phyloP scores from a whole-genome alignment of 2,329 filamentous ascomycete species.

The Claviceps monticola region DNA sequence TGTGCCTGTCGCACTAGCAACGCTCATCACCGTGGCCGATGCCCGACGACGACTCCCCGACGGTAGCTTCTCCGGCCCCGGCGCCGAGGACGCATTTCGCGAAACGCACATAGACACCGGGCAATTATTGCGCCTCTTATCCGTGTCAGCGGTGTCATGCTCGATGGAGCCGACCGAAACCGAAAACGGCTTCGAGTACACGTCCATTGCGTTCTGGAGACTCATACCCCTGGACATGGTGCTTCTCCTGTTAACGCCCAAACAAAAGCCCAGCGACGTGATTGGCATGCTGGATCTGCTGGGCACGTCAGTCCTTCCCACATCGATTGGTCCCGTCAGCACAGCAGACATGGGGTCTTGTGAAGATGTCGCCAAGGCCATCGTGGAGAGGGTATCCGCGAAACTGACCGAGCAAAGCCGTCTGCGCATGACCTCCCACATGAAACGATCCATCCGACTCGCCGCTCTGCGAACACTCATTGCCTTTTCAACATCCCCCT shows the following conservation, averaged over 20 bases:
- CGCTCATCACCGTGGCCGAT: constrained; percentile 45
- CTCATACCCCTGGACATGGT: constrained; percentile 52
- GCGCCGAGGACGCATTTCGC: constrained; percentile 23
- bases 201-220: constrained; percentile 47
- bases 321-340: constrained; percentile 53
- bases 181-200: constrained; percentile 17
- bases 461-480: constrained; percentile 39
- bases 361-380: constrained; percentile 27
- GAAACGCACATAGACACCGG: constrained; percentile 47
- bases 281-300: constrained; percentile 51
- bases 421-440: constrained; percentile 19
- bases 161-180: constrained; percentile 22
- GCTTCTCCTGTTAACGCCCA: constrained; percentile 51
- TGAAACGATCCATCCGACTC: constrained; percentile 30
- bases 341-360: constrained; percentile 27
- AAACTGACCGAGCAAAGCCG: constrained; percentile 45
- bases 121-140: constrained; percentile 51
- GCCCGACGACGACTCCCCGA: constrained; percentile 37
- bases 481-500: constrained; percentile 46
- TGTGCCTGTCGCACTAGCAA: constrained; percentile 40
- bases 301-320: constrained; percentile 47
- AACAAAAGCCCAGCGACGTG: constrained; percentile 51
- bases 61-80: constrained; percentile 31
- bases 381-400: constrained; percentile 50
- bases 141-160: constrained; percentile 48